These are phyloP conservation scores for Trichoderma citrinoviride DNA, from an alignment of 2,329 filamentous ascomycete species.

Conservation along the genomic window DNA sequence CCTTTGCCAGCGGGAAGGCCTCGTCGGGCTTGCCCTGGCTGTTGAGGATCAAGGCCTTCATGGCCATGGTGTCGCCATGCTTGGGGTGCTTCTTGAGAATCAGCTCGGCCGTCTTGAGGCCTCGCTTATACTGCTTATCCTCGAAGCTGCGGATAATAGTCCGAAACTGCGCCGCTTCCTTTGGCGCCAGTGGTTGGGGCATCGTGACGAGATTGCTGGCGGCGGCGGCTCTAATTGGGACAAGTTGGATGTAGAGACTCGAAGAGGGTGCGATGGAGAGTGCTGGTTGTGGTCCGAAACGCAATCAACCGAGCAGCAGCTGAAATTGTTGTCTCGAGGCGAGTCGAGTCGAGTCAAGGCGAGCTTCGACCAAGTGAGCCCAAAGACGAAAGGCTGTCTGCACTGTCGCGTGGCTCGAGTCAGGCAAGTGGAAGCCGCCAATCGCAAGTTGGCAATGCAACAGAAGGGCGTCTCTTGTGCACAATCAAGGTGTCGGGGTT, in stretches of 20 bases:
- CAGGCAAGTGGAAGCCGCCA: neutral
- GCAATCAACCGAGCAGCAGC: neutral
- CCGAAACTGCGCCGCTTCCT: slow-evolving; percentile 91
- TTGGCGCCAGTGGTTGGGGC: slow-evolving; percentile 74
- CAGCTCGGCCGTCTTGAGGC: slow-evolving; percentile 92
- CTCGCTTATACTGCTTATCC: slow-evolving; percentile 94
- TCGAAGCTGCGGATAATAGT: slow-evolving; percentile 96
- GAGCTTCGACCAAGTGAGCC: neutral
- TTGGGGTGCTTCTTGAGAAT: slow-evolving; percentile 92
- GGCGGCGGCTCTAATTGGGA: neutral
- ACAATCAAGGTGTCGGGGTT: neutral
- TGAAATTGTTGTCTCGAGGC: neutral
- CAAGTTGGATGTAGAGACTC: neutral
- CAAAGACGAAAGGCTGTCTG: neutral
- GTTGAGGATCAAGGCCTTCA: slow-evolving; percentile 98
- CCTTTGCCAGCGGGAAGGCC: slow-evolving; percentile 88
- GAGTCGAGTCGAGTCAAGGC: neutral
- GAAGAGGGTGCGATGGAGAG: neutral
- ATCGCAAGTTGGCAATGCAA: slow-evolving; percentile 6
- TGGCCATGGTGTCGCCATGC: slow-evolving; percentile 97
- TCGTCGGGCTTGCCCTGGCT: slow-evolving; percentile 88
- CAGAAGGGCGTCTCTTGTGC: neutral
- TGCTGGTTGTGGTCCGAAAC: neutral
- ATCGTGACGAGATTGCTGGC: slow-evolving; percentile 42
- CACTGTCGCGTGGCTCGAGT: slow-evolving; percentile 4